phyloP scores from a whole-genome alignment of 208 protist species.

The Sergeia podlipaevii region DNA sequence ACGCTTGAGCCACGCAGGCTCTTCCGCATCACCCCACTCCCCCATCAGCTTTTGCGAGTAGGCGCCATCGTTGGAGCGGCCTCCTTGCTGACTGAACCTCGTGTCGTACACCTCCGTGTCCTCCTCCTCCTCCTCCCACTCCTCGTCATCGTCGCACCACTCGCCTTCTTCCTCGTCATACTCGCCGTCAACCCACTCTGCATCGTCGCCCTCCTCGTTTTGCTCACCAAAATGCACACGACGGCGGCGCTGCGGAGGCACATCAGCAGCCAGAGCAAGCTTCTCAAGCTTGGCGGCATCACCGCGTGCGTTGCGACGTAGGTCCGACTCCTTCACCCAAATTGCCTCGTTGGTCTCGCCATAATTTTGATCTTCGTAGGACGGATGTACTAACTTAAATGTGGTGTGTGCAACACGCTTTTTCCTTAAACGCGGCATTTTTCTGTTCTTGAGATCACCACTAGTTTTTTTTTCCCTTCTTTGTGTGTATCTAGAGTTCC shows the following conservation, averaged over 20 bases:
- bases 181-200: too few species aligned
- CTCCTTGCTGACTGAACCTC: not conserved
- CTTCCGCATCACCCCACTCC: not conserved
- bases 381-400: slow-evolving; percentile 70
- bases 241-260: not conserved
- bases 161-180: slow-evolving; percentile 11
- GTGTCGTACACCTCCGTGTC: slow-evolving; percentile 20
- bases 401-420: slow-evolving; percentile 23
- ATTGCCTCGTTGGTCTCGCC: slow-evolving; percentile 22
- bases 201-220: not conserved
- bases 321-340: slow-evolving; percentile 63
- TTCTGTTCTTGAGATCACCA: slow-evolving; percentile 6
- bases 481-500: too few species aligned
- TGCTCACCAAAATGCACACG: slow-evolving; percentile 8
- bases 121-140: slow-evolving; percentile 11
- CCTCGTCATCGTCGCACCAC: slow-evolving; percentile 6
- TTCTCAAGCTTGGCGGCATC: slow-evolving; percentile 13
- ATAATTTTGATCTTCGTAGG: slow-evolving; percentile 40
- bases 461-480: not conserved
- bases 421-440: too few species aligned
- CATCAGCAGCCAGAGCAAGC: not conserved
- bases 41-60: not conserved
- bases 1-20: slow-evolving; percentile 1
- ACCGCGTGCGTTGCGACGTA: slow-evolving; percentile 34
- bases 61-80: not conserved